Percentiles rank a stretch among this genome's conserved stretches.
These are phyloP conservation scores for Colletotrichum theobromicola DNA, from an alignment of 2,329 filamentous ascomycete genomes.

Conservation along the genomic window DNA sequence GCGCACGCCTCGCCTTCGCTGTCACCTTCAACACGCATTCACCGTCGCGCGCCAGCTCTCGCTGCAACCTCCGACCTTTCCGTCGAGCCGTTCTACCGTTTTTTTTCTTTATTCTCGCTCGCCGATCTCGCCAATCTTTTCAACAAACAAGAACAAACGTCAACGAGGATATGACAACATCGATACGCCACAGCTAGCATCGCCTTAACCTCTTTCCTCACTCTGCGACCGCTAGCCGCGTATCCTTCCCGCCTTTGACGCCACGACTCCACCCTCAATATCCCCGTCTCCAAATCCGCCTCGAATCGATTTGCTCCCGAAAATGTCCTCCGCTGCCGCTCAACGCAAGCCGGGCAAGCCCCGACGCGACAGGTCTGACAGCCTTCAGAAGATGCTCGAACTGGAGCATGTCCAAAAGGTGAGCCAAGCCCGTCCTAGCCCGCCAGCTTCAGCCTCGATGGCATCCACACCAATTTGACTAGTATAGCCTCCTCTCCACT, in stretches of 20 bases:
- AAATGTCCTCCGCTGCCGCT: constrained; percentile 7
- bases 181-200: not conserved
- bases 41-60: not conserved
- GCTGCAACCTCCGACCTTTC: not conserved
- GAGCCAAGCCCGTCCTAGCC: constrained; percentile 25
- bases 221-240: not conserved
- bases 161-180: constrained; percentile 1
- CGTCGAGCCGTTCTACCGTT: not conserved
- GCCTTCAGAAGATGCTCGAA: constrained; percentile 64
- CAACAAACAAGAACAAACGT: not conserved
- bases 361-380: constrained; percentile 27
- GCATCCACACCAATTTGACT: constrained; percentile 7
- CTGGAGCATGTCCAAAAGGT: constrained; percentile 65
- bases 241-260: not conserved
- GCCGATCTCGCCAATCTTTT: not conserved
- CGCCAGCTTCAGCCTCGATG: not conserved
- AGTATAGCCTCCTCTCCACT: constrained; percentile 9
- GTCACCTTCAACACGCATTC: not conserved
- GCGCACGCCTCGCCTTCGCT: not conserved
- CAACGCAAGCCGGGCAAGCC: not conserved
- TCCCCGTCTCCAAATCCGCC: not conserved
- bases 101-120: not conserved
- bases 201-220: not conserved
- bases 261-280: constrained; percentile 1
- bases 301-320: not conserved